These are phyloP conservation scores for Apiospora phragmitis DNA, from an alignment of 2,329 filamentous ascomycete genomes.

Conservation along the genomic window DNA sequence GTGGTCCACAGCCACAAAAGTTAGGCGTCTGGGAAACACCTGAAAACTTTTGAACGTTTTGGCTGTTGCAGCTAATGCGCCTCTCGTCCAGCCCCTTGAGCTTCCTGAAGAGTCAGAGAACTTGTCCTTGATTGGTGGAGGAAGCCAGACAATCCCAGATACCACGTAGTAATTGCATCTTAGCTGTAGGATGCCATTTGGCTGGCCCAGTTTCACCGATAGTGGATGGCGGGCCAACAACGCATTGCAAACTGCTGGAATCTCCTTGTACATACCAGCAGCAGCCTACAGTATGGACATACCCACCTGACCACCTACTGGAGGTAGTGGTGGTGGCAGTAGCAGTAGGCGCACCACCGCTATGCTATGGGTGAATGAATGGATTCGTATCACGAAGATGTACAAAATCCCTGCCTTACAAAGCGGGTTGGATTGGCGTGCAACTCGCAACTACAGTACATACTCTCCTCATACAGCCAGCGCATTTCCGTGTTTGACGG, in stretches of 20 bases:
- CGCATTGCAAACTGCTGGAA: neutral
- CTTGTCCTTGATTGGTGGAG: neutral
- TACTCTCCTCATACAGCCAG: neutral
- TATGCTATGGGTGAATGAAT: neutral
- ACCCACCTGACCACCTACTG: neutral
- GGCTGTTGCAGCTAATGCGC: slow-evolving; percentile 6
- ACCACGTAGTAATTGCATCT: slow-evolving; percentile 9
- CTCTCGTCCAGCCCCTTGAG: neutral
- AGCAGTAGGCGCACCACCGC: neutral
- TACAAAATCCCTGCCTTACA: neutral
- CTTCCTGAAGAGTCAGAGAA: neutral
- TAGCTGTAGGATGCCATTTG: slow-evolving; percentile 13
- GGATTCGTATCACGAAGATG: neutral
- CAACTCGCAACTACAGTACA: neutral
- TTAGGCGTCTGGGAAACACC: neutral
- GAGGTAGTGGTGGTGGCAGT: neutral
- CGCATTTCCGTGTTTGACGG: neutral
- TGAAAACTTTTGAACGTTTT: neutral
- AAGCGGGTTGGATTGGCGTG: neutral
- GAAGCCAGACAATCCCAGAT: neutral
- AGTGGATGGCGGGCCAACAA: slow-evolving; percentile 13
- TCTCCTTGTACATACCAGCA: neutral
- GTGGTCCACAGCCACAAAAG: slow-evolving; percentile 5
- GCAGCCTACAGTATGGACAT: neutral
- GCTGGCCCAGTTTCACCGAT: slow-evolving; percentile 14